phyloP scores from a whole-genome alignment of 2,329 filamentous ascomycete genomes.

The Fonsecaea erecta region DNA sequence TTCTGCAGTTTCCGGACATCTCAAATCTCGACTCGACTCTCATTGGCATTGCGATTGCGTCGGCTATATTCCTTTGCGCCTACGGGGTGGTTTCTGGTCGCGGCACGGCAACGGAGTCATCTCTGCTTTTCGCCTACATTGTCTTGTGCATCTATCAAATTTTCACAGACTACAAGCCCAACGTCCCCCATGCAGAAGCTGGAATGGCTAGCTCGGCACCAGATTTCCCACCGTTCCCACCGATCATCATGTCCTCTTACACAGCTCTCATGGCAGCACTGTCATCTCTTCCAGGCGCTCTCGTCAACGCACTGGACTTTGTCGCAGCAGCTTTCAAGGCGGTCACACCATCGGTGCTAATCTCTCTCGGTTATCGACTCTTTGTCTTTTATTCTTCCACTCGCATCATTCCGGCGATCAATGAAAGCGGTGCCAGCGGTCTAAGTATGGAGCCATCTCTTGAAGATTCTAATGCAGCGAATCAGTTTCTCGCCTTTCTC shows the following conservation, averaged over 20 bases:
- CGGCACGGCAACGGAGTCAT: constrained; percentile 94
- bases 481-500: constrained; percentile 77
- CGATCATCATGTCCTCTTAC: constrained; percentile 98
- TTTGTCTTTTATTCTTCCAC: constrained; percentile 96
- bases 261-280: constrained; percentile 85
- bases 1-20: constrained; percentile 90
- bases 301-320: constrained; percentile 82
- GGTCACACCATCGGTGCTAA: constrained; percentile 93
- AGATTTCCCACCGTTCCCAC: constrained; percentile 95
- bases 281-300: constrained; percentile 78
- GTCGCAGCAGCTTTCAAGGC: constrained; percentile 91
- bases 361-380: constrained; percentile 89
- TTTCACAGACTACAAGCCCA: constrained; percentile 95
- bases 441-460: constrained; percentile 83
- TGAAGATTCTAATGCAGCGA: constrained; percentile 83
- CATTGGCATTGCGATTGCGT: constrained; percentile 90
- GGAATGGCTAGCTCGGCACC: constrained; percentile 60
- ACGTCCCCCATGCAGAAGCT: constrained; percentile 59
- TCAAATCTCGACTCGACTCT: constrained; percentile 89
- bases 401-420: constrained; percentile 90
- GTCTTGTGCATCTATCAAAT: constrained; percentile 99
- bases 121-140: constrained; percentile 92
- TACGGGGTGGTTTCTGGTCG: constrained; percentile 94
- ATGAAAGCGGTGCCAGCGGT: constrained; percentile 80
- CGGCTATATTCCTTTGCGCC: constrained; percentile 86